Evolutionary conservation across 2,329 filamentous ascomycete species (phyloP).

Genomic region (Talaromyces marneffei): DNA sequence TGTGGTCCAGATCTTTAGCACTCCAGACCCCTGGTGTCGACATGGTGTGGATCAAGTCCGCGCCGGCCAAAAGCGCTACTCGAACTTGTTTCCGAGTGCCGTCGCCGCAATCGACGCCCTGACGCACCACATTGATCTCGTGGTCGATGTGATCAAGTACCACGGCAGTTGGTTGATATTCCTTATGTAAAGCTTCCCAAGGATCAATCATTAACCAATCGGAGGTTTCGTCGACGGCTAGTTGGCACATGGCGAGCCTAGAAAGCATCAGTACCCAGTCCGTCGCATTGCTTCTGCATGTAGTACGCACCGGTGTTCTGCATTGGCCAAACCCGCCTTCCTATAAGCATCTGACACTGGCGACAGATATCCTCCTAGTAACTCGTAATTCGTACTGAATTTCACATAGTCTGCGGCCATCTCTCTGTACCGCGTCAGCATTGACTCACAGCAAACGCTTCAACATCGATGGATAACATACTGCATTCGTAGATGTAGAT

Average conservation of each 20-base stretch:
- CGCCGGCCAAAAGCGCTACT: conserved; percentile 76
- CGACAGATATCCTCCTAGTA: conserved; percentile 78
- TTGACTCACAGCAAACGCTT: not conserved
- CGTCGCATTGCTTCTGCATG: not conserved
- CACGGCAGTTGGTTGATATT: conserved; percentile 81
- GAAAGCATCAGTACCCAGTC: not conserved
- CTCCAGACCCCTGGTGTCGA: conserved; percentile 71
- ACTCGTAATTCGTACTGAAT: conserved; percentile 71
- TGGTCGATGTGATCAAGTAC: conserved; percentile 88
- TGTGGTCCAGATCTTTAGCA: conserved; percentile 76
- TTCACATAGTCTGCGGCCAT: conserved; percentile 77
- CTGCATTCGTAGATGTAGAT: conserved; percentile 43
- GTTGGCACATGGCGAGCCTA: conserved; percentile 75
- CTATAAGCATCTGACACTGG: conserved; percentile 74
- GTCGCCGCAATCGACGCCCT: conserved; percentile 64
- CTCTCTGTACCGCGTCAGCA: conserved; percentile 68
- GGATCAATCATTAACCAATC: conserved; percentile 82
- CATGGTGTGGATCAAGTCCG: conserved; percentile 69
- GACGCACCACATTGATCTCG: conserved; percentile 74
- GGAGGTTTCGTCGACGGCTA: conserved; percentile 66
- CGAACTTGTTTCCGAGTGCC: conserved; percentile 62
- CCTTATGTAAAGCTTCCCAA: conserved; percentile 78
- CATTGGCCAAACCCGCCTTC: conserved; percentile 70
- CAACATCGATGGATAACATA: conserved; percentile 10
- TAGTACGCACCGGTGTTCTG: conserved; percentile 55